Base-by-base conservation (phyloP, 2,329 filamentous ascomycete species). In the Monosporascus cannonballus region DNA sequence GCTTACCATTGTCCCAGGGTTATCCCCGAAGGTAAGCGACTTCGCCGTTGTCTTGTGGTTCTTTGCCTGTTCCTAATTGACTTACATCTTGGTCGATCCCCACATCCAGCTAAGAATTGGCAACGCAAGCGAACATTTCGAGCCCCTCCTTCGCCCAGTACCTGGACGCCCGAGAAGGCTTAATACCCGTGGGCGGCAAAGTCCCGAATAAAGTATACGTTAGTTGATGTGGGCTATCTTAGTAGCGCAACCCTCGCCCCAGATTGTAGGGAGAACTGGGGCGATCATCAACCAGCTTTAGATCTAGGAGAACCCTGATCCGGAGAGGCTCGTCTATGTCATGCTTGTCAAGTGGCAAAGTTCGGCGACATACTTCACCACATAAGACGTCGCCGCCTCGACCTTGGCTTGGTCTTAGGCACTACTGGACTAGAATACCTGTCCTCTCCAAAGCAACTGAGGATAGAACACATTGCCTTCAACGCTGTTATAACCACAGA, bases 351-450 rank as follows among this genome's bases (percentile, higher is more conserved):
- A 42, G 60, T 62, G 60, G 60, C 60, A 50, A 62, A 59, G 53
- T 56, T 48, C 34, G 47, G 48, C 51, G 36, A 48, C 49, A 49
- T 49, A 49, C 50, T 50, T 56, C 53, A 56, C 48, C 56, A 56
- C 57, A 61, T 61, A 62, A 61, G 59, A 49, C 53, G 45, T 51
- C 49, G 55, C 54, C 56, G 45, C 54, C 56, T 59, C 59, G 54
- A 55, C 42, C 50, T 51, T 45, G 20, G 39, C 18, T 9, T 41
- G 42, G 48, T 45, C 48, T 49, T 51, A 20, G 30, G 44, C 51
- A 51, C 39, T 45, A 51, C 49, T 49, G 44, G 52, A 51, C 39
- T 39, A 53, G 45, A 54, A 30, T 52, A 44, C 42, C 25, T 46
- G 20, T 22, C 41, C 25, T 41, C 38, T 41, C 38, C 38, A 11